Base-by-base conservation (phyloP, 768 basidiomycete species). In the Pisolithus sp. region DNA sequence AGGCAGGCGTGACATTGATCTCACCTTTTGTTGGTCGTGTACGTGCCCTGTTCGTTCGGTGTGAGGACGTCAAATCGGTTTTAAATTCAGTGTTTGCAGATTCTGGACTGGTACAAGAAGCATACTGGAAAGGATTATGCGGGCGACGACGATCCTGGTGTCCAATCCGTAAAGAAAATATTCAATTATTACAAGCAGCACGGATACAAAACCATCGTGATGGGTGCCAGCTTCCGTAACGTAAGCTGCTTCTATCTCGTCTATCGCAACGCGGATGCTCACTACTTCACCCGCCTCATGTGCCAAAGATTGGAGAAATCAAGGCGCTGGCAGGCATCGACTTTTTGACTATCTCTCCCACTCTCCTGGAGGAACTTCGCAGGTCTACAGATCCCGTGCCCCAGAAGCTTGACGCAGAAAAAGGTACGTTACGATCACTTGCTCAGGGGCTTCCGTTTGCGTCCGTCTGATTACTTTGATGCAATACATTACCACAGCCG, bases 101-200 rank as follows among this genome's bases (percentile, higher is more conserved):
- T 96, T 67, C 88, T 98, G 62, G 95, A 97, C 74, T 98, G 93
- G 93, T 83, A 98, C 82, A 97, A 96, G 81, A 89, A 89, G 70
- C 62, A 71, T 64, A 82, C 86, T 50, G 91, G 90, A 50, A 85
- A 85, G 76, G 76, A 75, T 64, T 97, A 93, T 74, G 79, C 83
- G 53, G 92, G 89, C 51, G 90, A 91, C 58, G 81, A 85, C 42
- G 94, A 98, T 72, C 94, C 94, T 3, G 94, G 95, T 76, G 95
- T 98, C 59, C 75, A 86, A 68, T 92, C 89, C 15, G 93, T 98
- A 51, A 85, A 90, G 78, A 88, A 81, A 71, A 95, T 97, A 75
- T 98, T 85, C 83, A 91, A 93, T 78, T 97, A 92, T 73, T 97
- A 96, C 82, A 97, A 96, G 77, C 93, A 94, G 69, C 85, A 96